Evolutionary conservation across 768 basidiomycete genomes (phyloP).

Genomic region (Xerocomellus dryophilus): DNA sequence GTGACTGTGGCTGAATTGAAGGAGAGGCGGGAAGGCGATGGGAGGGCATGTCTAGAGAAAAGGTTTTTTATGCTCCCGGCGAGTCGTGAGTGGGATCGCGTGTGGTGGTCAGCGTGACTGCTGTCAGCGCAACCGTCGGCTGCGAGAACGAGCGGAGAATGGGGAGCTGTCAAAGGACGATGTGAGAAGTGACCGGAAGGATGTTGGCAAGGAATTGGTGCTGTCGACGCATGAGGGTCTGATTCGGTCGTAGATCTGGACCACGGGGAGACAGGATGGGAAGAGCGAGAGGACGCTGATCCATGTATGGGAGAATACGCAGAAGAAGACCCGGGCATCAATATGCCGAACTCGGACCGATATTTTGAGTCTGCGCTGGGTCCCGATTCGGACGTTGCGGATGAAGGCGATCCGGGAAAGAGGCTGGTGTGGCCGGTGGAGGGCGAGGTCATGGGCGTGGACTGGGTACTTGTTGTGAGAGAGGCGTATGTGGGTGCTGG

Average conservation of each 20-base stretch:
- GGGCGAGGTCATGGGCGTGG: conserved; percentile 26
- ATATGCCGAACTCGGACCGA: conserved; percentile 18
- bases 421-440: conserved; percentile 23
- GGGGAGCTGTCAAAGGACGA: conserved; percentile 21
- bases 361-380: conserved; percentile 12
- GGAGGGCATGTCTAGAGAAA: conserved; percentile 32
- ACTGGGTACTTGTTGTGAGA: conserved; percentile 19
- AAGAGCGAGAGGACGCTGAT: conserved; percentile 16
- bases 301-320: conserved; percentile 11
- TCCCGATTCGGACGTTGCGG: conserved; percentile 24
- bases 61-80: conserved; percentile 35
- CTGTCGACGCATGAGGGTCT: conserved; percentile 10
- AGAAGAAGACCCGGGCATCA: conserved; percentile 4
- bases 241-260: conserved; percentile 21
- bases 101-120: conserved; percentile 6
- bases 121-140: not conserved
- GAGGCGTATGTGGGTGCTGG: not conserved
- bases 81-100: conserved; percentile 18
- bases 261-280: conserved; percentile 12
- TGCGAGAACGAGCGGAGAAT: not conserved
- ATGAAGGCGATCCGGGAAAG: conserved; percentile 22
- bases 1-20: conserved; percentile 10
- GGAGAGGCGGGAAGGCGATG: conserved; percentile 23
- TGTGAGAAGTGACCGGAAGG: not conserved
- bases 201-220: not conserved